Evolutionary conservation across 1,284 basidiomycete genomes (phyloP), one percentile per base, ranked within the genome.

Genomic region (Ceratobasidium papillatum): DNA sequence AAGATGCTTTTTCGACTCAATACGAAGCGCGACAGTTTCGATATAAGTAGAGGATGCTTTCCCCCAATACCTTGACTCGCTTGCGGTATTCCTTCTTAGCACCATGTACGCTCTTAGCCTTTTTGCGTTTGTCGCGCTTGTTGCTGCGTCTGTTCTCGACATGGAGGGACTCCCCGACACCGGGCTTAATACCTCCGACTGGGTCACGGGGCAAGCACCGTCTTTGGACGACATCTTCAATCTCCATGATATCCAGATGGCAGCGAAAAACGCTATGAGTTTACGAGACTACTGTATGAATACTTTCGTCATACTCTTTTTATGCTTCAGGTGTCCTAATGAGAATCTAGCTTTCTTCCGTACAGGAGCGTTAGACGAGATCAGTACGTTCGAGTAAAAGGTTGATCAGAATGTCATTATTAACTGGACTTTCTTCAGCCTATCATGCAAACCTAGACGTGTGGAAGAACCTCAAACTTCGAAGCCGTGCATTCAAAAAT

Each of bases 391-490:
- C 12, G n/a, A n/a, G 43, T 41, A 38, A 1, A 17, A 4, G 19
- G 36, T 14, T 45, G 7, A 62, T 27, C 30, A 27, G 7, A 22
- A 34, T 3, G 12, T 45, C 9, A 62, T 9, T 17, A 19, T 41
- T 14, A 41, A 14, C 14, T 41, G 14, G 7, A 14, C 14, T 27
- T 4, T 3, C 14, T n/a, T 8, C 22, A 54, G 79, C 79, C 17
- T 81, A 81, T 74, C 78, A 80, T 36, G 78, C 79, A 11, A 81
- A 81, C 51, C 64, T 81, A 27, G 77, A 79, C 36, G 77, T 81
- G 5, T 81, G 79, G 78, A 72, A 76, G 49, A 77, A 81, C 32
- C 61, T 80, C 32, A 73, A 76, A 38, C 58, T 80, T 22, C 79
- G 79, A 72, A 78, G 79, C 8, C 79, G 76, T n/a, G n/a, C n/a